Base-by-base conservation (phyloP, 148 eudicot genomes). In the Agrostemma githago region DNA sequence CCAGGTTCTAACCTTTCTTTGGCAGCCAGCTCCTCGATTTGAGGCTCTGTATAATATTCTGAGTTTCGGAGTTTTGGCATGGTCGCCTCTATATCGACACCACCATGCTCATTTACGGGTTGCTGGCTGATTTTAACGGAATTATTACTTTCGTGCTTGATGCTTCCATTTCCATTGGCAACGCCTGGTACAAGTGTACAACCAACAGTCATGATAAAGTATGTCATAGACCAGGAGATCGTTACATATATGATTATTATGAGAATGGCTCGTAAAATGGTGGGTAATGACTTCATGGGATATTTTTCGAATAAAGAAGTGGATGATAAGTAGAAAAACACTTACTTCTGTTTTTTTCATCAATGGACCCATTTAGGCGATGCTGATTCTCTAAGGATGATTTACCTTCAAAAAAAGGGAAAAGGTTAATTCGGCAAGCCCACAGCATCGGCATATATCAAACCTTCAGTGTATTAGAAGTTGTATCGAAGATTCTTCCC, bases 21-120 rank as follows among this genome's bases (percentile, higher is more conserved):
- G 58, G 97, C 97, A 15, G 98, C 97, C 58, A 94, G 66, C 62
- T 91, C 97, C 69, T 89, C 93, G 75, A 94, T 85, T 59, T 91
- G 79, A 39, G 98, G 98, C 80, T 93, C 95, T 8, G 98, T 91
- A 83, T 85, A 94, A 71, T 94, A 94, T 76, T 91, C 97, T 20
- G 97, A 80, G 79, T 90, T 91, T n/a, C 91, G 83, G 7, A 94
- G 96, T 80, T 94, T 94, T 51, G 98, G 98, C 98, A 94, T 88
- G 74, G 86, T 85, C 41, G 90, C 91, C 79, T 88, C 97, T 58
- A 91, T 82, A 70, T 89, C 96, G 73, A 93, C 91, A 41, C 93
- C 98, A 51, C 93, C 98, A 51, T 89, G 93, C 74, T 94, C 96
- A 72, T 85, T 86, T 19, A 84, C 93, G 74, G 85, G 73, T 71